Base-by-base conservation (phyloP, 495 filamentous ascomycete genomes). In the Aspergillus kassunensis region DNA sequence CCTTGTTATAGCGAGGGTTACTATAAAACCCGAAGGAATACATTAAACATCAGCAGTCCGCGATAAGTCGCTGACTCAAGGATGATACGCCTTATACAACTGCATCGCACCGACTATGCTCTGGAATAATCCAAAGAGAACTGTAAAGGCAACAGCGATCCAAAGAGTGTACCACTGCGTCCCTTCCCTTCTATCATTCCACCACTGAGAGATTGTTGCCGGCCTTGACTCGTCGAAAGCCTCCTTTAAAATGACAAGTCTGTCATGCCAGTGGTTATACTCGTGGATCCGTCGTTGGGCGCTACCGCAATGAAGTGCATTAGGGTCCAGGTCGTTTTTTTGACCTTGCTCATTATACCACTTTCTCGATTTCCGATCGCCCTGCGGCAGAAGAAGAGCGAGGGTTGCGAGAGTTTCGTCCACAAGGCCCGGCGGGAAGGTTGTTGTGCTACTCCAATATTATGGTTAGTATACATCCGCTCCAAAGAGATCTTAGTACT, bases 91-190 rank as follows among this genome's bases (percentile, higher is more conserved):
- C n/a, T n/a, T n/a, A n/a, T n/a, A n/a, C n/a, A n/a, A n/a, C n/a
- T n/a, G n/a, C n/a, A n/a, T n/a, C n/a, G n/a, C n/a, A n/a, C n/a
- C n/a, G n/a, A n/a, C n/a, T n/a, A n/a, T n/a, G n/a, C n/a, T n/a
- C n/a, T n/a, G n/a, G n/a, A n/a, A n/a, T n/a, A n/a, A n/a, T n/a
- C n/a, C n/a, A n/a, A n/a, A n/a, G n/a, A n/a, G n/a, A n/a, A n/a
- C n/a, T n/a, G n/a, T n/a, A n/a, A n/a, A 56, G 1, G 67, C 33
- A 4, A 76, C 63, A 1, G 77, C 79, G 9, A 79, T 67, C 79
- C 79, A 82, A 37, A 80, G 77, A 7, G 75, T 76, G 47, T 77
- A 80, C 74, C 76, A 81, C 55, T 81, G 74, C 0, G 70, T 65
- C 9, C 67, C 63, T 44, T 77, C 76, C 4, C 80, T 58, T 44